phyloP scores from a whole-genome alignment of 805 yeast species.

The Candida patagonica region DNA sequence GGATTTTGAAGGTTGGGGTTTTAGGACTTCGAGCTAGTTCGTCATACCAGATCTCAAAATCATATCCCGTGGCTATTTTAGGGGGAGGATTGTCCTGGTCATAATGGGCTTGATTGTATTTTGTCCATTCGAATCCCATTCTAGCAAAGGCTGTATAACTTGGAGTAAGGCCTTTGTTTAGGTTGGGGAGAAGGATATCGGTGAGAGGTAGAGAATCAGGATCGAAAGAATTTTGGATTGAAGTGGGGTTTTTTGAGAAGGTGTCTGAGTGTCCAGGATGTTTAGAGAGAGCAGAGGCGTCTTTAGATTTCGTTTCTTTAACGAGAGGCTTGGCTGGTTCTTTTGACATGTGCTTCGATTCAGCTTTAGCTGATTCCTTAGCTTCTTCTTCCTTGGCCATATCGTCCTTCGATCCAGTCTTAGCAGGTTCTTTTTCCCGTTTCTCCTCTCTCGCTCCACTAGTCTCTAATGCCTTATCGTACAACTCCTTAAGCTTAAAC shows the following conservation, averaged over 20 bases:
- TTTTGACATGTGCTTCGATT: too few species aligned
- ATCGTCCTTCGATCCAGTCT: too few species aligned
- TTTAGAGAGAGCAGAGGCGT: not conserved
- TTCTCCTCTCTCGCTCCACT: too few species aligned
- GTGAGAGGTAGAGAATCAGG: not conserved
- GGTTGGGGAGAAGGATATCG: not conserved
- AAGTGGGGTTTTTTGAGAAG: too few species aligned
- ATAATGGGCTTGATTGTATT: constrained; percentile 29
- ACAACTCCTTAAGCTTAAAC: constrained; percentile 10
- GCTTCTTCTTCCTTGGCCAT: too few species aligned
- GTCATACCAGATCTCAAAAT: constrained; percentile 29
- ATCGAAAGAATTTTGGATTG: too few species aligned
- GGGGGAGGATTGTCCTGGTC: constrained; percentile 30
- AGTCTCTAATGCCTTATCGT: not conserved
- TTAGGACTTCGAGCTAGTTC: constrained; percentile 18
- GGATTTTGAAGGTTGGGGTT: constrained; percentile 27
- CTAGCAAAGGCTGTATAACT: constrained; percentile 24
- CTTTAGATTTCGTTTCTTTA: too few species aligned
- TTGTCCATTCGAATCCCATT: constrained; percentile 30
- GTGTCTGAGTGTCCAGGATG: not conserved
- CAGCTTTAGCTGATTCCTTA: not conserved
- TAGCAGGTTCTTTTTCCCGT: too few species aligned
- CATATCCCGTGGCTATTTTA: constrained; percentile 30
- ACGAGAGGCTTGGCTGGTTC: not conserved
- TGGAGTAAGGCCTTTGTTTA: constrained; percentile 18